Evolutionary conservation across 1,284 basidiomycete species (phyloP).

Genomic region (Tremellales sp.): DNA sequence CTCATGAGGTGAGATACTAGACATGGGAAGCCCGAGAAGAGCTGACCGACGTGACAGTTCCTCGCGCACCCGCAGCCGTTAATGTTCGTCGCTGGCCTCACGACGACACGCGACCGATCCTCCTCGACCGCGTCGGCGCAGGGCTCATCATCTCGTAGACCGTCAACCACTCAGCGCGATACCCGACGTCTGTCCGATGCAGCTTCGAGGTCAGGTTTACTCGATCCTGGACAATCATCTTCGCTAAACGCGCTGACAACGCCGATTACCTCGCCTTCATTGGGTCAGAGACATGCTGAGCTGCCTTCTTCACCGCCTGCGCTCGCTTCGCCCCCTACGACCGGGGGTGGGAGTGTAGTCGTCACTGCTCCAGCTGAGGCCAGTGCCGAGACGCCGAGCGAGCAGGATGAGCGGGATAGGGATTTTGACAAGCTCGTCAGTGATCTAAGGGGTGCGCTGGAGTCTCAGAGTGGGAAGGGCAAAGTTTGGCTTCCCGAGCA

Average conservation of each 20-base stretch:
- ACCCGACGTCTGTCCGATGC: not conserved
- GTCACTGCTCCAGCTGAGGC: not conserved
- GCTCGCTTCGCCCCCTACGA: not conserved
- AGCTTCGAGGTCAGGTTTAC: conserved; percentile 6
- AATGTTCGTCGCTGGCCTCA: conserved; percentile 87
- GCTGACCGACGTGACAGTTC: conserved; percentile 40
- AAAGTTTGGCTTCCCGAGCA: conserved; percentile 45
- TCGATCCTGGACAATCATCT: conserved; percentile 3
- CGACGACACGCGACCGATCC: conserved; percentile 34
- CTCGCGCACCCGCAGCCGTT: conserved; percentile 79
- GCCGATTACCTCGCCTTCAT: conserved; percentile 15
- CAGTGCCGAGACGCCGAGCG: not conserved
- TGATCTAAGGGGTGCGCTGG: conserved; percentile 57
- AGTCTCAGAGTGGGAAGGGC: conserved; percentile 57
- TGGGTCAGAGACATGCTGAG: not conserved
- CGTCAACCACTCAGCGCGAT: too few species aligned
- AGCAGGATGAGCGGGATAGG: conserved; percentile 16
- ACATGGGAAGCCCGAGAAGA: not conserved
- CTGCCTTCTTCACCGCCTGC: conserved; percentile 5
- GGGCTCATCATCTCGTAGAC: not conserved
- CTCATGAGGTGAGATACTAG: conserved; percentile 58
- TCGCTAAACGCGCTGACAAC: conserved; percentile 50
- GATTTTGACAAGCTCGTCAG: conserved; percentile 57
- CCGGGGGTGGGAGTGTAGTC: not conserved
- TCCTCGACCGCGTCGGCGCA: conserved; percentile 12